Evolutionary conservation across 805 yeast genomes (phyloP).

Genomic region (Kluyveromyces wickerhamii): DNA sequence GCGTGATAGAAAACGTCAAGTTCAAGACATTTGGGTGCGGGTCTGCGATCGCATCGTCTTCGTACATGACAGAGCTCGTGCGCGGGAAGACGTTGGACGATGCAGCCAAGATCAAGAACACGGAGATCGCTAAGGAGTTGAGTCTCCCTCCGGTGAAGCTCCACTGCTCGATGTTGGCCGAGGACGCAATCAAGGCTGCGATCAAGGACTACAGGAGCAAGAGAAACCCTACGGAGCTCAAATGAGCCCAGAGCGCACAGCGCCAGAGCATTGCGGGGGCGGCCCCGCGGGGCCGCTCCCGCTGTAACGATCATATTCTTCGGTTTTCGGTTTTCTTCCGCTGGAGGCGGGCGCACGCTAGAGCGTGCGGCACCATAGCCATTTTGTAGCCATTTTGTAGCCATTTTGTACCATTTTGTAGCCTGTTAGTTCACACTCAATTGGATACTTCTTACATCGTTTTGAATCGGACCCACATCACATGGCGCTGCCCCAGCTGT

Average conservation of each 20-base stretch:
- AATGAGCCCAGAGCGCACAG: slow-evolving; percentile 1
- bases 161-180: slow-evolving; percentile 98
- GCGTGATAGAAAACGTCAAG: slow-evolving; percentile 88
- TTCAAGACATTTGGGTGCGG: slow-evolving; percentile 99
- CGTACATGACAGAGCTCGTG: slow-evolving; percentile 90
- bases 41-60: slow-evolving; percentile 91
- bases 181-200: slow-evolving; percentile 96
- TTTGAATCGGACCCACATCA: too few species aligned
- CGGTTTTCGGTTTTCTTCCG: too few species aligned
- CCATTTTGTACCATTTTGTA: too few species aligned
- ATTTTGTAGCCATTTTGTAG: too few species aligned
- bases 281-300: background rate
- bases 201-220: slow-evolving; percentile 89
- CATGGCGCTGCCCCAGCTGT: too few species aligned
- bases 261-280: background rate
- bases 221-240: slow-evolving; percentile 35
- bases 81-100: slow-evolving; percentile 93
- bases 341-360: too few species aligned
- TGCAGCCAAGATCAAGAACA: slow-evolving; percentile 86
- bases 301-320: too few species aligned
- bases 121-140: slow-evolving; percentile 89
- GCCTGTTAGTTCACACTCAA: too few species aligned
- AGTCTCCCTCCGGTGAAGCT: slow-evolving; percentile 94
- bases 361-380: too few species aligned
- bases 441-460: too few species aligned